These are phyloP conservation scores for Colletotrichum graminicola DNA, from an alignment of 2,329 filamentous ascomycete species.

Conservation along the genomic window DNA sequence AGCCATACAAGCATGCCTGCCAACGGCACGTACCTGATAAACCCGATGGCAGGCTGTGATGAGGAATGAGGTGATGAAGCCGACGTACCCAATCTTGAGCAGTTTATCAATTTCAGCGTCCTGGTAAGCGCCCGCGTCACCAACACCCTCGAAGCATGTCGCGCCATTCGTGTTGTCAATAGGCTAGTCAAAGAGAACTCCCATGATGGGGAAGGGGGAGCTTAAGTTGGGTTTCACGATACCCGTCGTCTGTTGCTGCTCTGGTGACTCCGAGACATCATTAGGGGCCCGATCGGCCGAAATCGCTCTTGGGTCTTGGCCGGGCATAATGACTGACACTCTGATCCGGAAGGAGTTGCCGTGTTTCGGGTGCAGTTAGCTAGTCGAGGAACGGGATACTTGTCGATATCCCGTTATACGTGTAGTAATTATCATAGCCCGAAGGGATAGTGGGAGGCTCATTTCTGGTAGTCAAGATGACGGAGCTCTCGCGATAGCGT, in stretches of 20 bases:
- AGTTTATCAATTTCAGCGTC: conserved; percentile 62
- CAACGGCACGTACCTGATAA: conserved; percentile 68
- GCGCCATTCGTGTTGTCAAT: conserved; percentile 66
- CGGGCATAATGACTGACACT: conserved; percentile 21
- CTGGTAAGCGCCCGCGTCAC: conserved; percentile 45
- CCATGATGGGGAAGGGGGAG: conserved; percentile 64
- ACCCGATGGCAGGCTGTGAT: conserved; percentile 71
- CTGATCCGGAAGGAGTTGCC: neutral
- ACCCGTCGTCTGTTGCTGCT: conserved; percentile 8
- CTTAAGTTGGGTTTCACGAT: conserved; percentile 12
- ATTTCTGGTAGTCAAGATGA: conserved; percentile 5
- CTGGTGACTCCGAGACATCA: neutral
- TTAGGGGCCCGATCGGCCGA: conserved; percentile 10
- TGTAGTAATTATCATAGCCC: conserved; percentile 5
- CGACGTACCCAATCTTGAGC: conserved; percentile 68
- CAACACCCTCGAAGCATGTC: conserved; percentile 52
- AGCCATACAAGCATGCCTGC: conserved; percentile 69
- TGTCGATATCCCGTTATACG: conserved; percentile 5
- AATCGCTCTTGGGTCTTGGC: conserved; percentile 18
- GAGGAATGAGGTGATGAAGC: conserved; percentile 60
- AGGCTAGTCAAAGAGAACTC: conserved; percentile 67
- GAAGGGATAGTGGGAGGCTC: neutral
- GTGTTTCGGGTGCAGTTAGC: neutral
- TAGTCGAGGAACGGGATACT: neutral
- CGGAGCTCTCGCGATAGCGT: conserved; percentile 1